Percentiles rank a stretch among this genome's conserved stretches.
These are phyloP conservation scores for Gnomoniopsis sp. DNA, from an alignment of 2,329 filamentous ascomycete genomes.

Conservation along the genomic window DNA sequence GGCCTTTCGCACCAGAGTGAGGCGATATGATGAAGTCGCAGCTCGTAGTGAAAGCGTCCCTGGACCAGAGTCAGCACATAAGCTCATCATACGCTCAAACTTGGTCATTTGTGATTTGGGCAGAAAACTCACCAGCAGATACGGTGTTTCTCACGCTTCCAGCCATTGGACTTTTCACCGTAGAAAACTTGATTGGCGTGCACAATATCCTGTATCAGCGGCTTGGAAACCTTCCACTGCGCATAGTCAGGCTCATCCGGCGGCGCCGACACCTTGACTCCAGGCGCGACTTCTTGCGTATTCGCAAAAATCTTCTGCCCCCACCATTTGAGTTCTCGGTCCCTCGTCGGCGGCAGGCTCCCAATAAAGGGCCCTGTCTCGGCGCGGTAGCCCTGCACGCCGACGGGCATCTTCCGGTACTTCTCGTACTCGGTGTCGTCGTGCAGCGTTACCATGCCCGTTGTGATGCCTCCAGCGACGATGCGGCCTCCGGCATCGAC, in stretches of 20 bases:
- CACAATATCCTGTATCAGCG: conserved; percentile 57
- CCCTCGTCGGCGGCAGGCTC: conserved; percentile 51
- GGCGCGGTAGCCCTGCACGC: conserved; percentile 38
- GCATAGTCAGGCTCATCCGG: conserved; percentile 54
- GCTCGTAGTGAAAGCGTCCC: conserved; percentile 63
- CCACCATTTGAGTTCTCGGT: conserved; percentile 57
- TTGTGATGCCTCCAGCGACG: conserved; percentile 56
- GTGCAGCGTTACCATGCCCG: conserved; percentile 51
- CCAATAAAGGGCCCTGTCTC: conserved; percentile 48
- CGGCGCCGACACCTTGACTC: conserved; percentile 53
- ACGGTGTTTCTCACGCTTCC: conserved; percentile 59
- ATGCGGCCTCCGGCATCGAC: conserved; percentile 53
- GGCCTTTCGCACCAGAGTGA: conserved; percentile 44
- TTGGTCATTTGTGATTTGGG: neutral
- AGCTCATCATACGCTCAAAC: neutral
- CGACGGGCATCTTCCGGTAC: conserved; percentile 48
- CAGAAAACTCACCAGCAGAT: conserved; percentile 60
- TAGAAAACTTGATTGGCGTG: conserved; percentile 57
- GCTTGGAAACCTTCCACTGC: conserved; percentile 58
- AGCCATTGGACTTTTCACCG: conserved; percentile 50
- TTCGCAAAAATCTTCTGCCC: conserved; percentile 58
- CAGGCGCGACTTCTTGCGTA: conserved; percentile 48
- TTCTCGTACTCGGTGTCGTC: conserved; percentile 40
- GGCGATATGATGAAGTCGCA: conserved; percentile 62
- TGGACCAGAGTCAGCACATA: conserved; percentile 25